phyloP scores from a whole-genome alignment of 495 filamentous ascomycete species.

The Cladorrhinum samala region DNA sequence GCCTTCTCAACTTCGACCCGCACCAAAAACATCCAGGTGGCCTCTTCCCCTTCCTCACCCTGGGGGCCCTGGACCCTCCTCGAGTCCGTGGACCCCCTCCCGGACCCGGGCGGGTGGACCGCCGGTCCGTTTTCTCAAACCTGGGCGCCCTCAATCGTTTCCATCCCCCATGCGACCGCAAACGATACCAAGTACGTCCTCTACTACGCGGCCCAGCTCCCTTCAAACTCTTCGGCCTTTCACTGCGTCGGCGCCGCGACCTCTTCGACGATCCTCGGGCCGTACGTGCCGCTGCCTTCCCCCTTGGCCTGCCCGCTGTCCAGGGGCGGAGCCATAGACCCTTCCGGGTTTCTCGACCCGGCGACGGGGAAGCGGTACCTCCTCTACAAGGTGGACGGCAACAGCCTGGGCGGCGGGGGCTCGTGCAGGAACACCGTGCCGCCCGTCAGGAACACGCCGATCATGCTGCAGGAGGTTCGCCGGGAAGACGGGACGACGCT shows the following conservation, averaged over 20 bases:
- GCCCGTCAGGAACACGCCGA: slow-evolving; percentile 48
- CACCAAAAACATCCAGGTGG: slow-evolving; percentile 31
- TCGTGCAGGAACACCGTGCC: slow-evolving; percentile 49
- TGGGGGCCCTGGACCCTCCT: too few species aligned
- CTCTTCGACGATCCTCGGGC: slow-evolving; percentile 38
- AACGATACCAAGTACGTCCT: slow-evolving; percentile 47
- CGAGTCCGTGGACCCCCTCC: slow-evolving; percentile 29
- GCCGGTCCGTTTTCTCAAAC: slow-evolving; percentile 20
- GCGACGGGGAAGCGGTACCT: slow-evolving; percentile 49
- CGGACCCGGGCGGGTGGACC: slow-evolving; percentile 26
- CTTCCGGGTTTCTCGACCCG: slow-evolving; percentile 46
- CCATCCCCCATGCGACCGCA: slow-evolving; percentile 17
- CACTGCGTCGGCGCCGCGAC: slow-evolving; percentile 55
- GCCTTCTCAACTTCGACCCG: slow-evolving; percentile 32
- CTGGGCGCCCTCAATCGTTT: slow-evolving; percentile 48
- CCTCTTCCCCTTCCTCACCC: slow-evolving; percentile 17
- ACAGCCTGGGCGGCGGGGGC: slow-evolving; percentile 51
- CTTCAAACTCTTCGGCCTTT: slow-evolving; percentile 22
- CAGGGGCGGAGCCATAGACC: slow-evolving; percentile 54
- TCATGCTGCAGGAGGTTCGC: slow-evolving; percentile 53
- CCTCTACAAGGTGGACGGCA: slow-evolving; percentile 60
- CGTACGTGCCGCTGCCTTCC: slow-evolving; percentile 39
- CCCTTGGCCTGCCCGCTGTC: slow-evolving; percentile 47
- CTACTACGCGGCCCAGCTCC: slow-evolving; percentile 52
- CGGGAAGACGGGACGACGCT: slow-evolving; percentile 44